phyloP scores from a whole-genome alignment of 345 rosid species.

The Jatropha curcas region DNA sequence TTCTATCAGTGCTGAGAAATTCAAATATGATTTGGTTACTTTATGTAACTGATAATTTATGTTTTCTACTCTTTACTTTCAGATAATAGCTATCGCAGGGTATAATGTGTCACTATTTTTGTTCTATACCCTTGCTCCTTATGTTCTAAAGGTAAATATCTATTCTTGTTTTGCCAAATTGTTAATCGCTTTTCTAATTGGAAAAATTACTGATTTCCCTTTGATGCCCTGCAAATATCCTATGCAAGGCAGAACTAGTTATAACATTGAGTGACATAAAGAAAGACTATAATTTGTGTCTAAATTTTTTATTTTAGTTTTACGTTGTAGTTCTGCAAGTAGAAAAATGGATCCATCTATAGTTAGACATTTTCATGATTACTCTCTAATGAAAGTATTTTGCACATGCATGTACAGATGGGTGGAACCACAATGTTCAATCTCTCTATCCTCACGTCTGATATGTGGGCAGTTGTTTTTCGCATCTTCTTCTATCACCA shows the following conservation, averaged over 20 bases:
- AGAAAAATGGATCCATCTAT: neutral
- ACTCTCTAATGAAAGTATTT: neutral
- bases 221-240: too few relatives aligned
- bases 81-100: conserved; percentile 48
- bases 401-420: conserved; percentile 28
- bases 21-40: neutral
- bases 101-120: conserved; percentile 32
- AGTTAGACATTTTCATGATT: neutral
- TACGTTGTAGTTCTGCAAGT: neutral
- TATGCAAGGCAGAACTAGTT: neutral
- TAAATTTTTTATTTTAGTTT: too few relatives aligned
- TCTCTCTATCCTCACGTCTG: conserved; percentile 56
- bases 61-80: conserved; percentile 15
- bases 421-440: conserved; percentile 62
- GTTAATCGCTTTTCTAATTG: neutral
- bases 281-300: neutral
- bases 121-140: conserved; percentile 46
- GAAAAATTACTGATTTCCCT: neutral
- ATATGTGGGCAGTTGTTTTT: conserved; percentile 62
- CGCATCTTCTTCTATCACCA: conserved; percentile 52
- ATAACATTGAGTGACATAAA: neutral
- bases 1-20: neutral
- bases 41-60: neutral
- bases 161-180: neutral
- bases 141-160: conserved; percentile 48